phyloP scores from a whole-genome alignment of 371 early-diverging fungal species.

The Rhizomucor pusillus region DNA sequence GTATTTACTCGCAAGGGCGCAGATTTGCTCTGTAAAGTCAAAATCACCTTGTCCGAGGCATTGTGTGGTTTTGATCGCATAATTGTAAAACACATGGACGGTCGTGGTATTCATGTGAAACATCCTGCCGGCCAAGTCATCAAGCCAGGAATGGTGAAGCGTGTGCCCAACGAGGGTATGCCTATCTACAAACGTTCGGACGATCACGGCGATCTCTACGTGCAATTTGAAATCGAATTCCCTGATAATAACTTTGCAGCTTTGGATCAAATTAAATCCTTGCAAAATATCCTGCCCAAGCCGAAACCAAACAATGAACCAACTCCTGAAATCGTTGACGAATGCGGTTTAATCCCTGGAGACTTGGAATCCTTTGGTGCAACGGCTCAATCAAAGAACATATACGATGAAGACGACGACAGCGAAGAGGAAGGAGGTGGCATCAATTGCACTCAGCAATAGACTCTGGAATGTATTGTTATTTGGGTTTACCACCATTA shows the following conservation, averaged over 20 bases:
- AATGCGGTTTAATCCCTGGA: constrained; percentile 36
- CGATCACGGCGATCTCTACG: constrained; percentile 87
- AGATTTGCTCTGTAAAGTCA: constrained; percentile 53
- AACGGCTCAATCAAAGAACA: constrained; percentile 29
- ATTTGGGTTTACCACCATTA: no score
- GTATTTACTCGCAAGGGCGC: constrained; percentile 76
- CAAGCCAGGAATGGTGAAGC: constrained; percentile 84
- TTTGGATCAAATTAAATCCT: constrained; percentile 37
- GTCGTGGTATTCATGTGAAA: constrained; percentile 81
- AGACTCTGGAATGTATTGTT: constrained; percentile 18
- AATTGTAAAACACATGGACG: constrained; percentile 86
- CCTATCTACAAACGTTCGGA: constrained; percentile 87
- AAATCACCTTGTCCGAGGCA: constrained; percentile 88
- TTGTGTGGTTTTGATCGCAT: constrained; percentile 89
- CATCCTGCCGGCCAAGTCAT: constrained; percentile 91
- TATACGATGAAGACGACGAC: constrained; percentile 67
- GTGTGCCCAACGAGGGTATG: constrained; percentile 92
- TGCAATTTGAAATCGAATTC: constrained; percentile 93
- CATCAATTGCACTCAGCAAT: constrained; percentile 88
- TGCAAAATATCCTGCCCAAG: constrained; percentile 57
- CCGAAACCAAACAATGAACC: constrained; percentile 20
- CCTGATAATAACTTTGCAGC: constrained; percentile 79
- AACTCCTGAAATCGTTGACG: constrained; percentile 43
- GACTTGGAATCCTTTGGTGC: constrained; percentile 39
- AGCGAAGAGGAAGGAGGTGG: constrained; percentile 56